phyloP scores from a whole-genome alignment of 495 filamentous ascomycete genomes.

The Hypoxylon lienhwacheense region DNA sequence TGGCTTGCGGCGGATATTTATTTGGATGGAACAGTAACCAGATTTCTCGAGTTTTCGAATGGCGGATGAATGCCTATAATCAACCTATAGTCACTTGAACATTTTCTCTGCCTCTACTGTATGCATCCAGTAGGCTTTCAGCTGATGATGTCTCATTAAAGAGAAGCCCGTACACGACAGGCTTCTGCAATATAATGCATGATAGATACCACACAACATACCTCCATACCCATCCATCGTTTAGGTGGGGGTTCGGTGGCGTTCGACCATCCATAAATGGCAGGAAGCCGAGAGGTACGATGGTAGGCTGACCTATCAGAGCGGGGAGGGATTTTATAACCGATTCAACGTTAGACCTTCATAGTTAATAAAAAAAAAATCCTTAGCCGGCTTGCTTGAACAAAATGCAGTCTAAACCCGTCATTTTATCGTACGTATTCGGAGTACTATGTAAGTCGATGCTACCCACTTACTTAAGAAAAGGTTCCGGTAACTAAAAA shows the following conservation, averaged over 20 bases:
- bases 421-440: constrained; percentile 1
- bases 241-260: constrained; percentile 26
- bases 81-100: constrained; percentile 18
- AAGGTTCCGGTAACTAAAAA: no score
- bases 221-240: background rate
- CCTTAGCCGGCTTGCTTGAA: constrained; percentile 22
- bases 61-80: background rate
- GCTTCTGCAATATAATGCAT: background rate
- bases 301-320: background rate
- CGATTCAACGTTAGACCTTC: constrained; percentile 1
- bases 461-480: background rate
- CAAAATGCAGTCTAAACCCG: constrained; percentile 13
- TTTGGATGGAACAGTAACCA: constrained; percentile 13
- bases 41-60: background rate
- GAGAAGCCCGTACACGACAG: constrained; percentile 22
- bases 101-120: constrained; percentile 1
- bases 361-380: no score
- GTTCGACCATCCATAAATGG: constrained; percentile 23
- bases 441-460: background rate
- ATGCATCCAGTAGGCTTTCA: constrained; percentile 16
- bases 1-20: constrained; percentile 18
- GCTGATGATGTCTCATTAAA: constrained; percentile 16
- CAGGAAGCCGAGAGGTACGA: constrained; percentile 20
- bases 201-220: constrained; percentile 8
- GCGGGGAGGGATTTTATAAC: constrained; percentile 11